Conservation (phyloP, 805 yeast genomes). For the Candida manassasensis region DNA sequence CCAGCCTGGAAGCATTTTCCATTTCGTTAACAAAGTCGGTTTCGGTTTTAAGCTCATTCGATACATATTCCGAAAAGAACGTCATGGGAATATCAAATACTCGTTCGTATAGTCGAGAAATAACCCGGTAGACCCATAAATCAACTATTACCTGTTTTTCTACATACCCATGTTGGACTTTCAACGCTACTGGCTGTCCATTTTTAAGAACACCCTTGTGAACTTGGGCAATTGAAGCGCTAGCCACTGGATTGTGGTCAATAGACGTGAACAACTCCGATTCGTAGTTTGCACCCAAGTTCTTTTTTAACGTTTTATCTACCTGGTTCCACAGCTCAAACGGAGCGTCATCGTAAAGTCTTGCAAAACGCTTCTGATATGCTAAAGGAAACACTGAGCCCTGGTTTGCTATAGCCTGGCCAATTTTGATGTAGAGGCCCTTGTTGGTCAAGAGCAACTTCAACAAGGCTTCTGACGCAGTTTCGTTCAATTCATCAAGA, state of each 20-base stretch:
- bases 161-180: conserved; percentile 63
- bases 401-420: conserved; percentile 78
- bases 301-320: conserved; percentile 30
- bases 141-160: conserved; percentile 58
- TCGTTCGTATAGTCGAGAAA: conserved; percentile 50
- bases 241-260: conserved; percentile 60
- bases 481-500: conserved; percentile 54
- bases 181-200: conserved; percentile 57
- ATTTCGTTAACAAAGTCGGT: conserved; percentile 57
- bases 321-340: conserved; percentile 46
- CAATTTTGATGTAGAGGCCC: conserved; percentile 65
- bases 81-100: conserved; percentile 62
- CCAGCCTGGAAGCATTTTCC: conserved; percentile 44
- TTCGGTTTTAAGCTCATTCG: conserved; percentile 55
- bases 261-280: conserved; percentile 36
- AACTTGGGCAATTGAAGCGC: conserved; percentile 74
- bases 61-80: conserved; percentile 51
- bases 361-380: conserved; percentile 52
- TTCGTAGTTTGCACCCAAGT: conserved; percentile 14
- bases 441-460: conserved; percentile 28
- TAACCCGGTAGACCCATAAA: conserved; percentile 49
- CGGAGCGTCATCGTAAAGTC: conserved; percentile 68
- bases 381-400: conserved; percentile 62
- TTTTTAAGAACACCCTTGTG: conserved; percentile 46
- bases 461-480: conserved; percentile 42